Base-by-base conservation (phyloP, 2,329 filamentous ascomycete species). In the Calonectria pteridis region DNA sequence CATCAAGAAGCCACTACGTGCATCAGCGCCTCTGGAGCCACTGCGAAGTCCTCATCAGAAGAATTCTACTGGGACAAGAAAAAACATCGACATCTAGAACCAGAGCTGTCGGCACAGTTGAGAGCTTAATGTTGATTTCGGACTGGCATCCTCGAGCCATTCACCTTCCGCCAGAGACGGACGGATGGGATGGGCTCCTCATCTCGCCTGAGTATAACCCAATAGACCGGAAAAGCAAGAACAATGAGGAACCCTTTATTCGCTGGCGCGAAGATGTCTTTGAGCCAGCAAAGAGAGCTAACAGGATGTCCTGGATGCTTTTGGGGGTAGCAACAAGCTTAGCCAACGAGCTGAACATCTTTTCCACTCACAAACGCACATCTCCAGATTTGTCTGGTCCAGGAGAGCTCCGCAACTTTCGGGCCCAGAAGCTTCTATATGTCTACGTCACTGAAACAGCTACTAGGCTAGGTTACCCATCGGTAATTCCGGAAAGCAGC, bases 301-400 rank as follows among this genome's bases (percentile, higher is more conserved):
- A 79, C 9, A 72, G 78, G 33, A 81, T 80, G 79, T 81, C 79
- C 1, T 81, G 78, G 79, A 80, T 81, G 79, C 76, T 81, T 1
- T 29, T 81, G 0, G 79, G 79, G 2, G 72, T 78, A 67, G 79
- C 79, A 0, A 76, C 55, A 16, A 62, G 55, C 23, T 37, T 62
- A 4, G 55, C 55, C 7, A 62, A 40, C 14, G 55, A 62, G 13
- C 55, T 62, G 0, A 37, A 40, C 26, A 40, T 62, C 23, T 62
- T 62, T n/a, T 62, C 55, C 4, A 62, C 18, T 14, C 55, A 62
- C 16, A 62, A 62, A 37, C 55, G 35, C 55, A 40, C 10, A 6
- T 62, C 23, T 6, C 16, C 55, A 6, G 7, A 23, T 7, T 16
- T 26, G 2, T 16, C 35, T 26, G 1, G 55, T 20, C 35, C 23